phyloP scores from a whole-genome alignment of 306 rosid genomes.

The Castanopsis chinensis region DNA sequence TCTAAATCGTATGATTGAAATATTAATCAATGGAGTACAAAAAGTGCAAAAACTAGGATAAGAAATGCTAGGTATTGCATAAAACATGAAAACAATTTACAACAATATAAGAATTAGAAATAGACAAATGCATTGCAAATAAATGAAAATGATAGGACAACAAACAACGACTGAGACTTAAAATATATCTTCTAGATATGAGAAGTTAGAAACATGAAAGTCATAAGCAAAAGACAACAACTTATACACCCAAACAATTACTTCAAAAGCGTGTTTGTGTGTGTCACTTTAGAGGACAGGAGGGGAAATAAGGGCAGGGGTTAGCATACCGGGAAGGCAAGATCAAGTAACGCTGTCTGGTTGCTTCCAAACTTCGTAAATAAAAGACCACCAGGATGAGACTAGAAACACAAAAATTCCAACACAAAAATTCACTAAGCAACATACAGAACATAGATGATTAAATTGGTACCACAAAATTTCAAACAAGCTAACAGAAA shows the following conservation, averaged over 20 bases:
- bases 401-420: constrained; percentile 41
- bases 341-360: constrained; percentile 94
- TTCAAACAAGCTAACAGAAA: constrained; percentile 14
- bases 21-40: background rate
- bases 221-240: background rate
- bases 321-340: constrained; percentile 83
- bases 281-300: background rate
- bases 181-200: background rate
- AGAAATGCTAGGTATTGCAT: background rate
- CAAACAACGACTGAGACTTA: background rate
- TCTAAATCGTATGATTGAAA: background rate
- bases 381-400: constrained; percentile 78
- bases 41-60: background rate
- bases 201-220: background rate
- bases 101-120: background rate
- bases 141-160: background rate
- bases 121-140: background rate
- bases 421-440: constrained; percentile 15
- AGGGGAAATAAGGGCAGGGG: background rate
- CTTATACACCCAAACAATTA: constrained; percentile 1
- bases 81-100: background rate
- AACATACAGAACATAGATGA: background rate
- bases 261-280: background rate
- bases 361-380: constrained; percentile 87
- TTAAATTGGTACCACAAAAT: background rate